Percentiles rank a stretch among this genome's conserved stretches.
Evolutionary conservation across 1,139 yeast genomes (phyloP).

Genomic region (Yamadazyma friedrichii): DNA sequence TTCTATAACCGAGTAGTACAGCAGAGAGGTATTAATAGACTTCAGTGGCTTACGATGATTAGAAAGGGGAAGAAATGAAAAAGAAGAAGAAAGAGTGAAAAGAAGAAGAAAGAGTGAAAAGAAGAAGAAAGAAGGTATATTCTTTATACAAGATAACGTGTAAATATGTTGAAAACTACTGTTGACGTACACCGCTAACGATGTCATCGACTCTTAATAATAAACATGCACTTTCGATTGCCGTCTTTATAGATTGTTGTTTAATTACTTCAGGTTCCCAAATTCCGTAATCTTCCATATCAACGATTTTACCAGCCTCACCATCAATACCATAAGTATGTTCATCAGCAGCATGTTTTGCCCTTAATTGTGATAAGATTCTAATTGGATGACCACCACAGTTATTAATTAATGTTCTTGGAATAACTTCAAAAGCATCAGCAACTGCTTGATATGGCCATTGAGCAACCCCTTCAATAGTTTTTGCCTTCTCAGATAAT

Average conservation of each 20-base stretch:
- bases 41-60: neutral
- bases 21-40: neutral
- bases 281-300: conserved; percentile 92
- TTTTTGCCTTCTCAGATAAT: conserved; percentile 86
- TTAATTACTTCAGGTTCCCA: conserved; percentile 99
- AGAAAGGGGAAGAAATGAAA: neutral
- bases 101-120: neutral
- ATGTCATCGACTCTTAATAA: conserved; percentile 95
- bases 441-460: conserved; percentile 99
- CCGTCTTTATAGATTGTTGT: conserved; percentile 94
- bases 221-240: conserved; percentile 94
- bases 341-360: conserved; percentile 90
- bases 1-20: neutral
- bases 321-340: conserved; percentile 93
- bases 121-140: neutral
- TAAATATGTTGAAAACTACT: conserved; percentile 13
- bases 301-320: conserved; percentile 88
- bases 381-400: conserved; percentile 97
- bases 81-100: neutral
- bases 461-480: conserved; percentile 92
- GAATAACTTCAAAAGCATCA: conserved; percentile 88
- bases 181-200: conserved; percentile 86
- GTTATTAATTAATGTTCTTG: conserved; percentile 94
- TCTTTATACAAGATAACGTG: neutral
- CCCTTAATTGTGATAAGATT: conserved; percentile 85